A percentile compares a stretch with the other conserved stretches of the same genome.
Evolutionary conservation across 2,329 filamentous ascomycete species (phyloP).

Genomic region (Colletotrichum plurivorum): DNA sequence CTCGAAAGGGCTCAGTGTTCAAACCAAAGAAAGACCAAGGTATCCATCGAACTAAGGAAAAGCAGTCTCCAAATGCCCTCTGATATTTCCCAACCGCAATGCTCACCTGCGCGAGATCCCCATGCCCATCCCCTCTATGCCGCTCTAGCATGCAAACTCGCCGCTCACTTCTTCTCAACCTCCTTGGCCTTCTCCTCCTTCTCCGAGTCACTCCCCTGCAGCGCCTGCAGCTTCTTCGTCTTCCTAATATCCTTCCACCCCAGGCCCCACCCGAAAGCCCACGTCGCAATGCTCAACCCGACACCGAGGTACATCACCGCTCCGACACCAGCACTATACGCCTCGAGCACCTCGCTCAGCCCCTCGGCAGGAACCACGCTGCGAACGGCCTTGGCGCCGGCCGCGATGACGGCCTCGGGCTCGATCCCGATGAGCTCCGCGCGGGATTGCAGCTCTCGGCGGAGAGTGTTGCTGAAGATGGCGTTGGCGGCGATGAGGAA

Average conservation of each 20-base stretch:
- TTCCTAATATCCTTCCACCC: slow-evolving; percentile 62
- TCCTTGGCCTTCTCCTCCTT: neutral
- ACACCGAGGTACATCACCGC: slow-evolving; percentile 48
- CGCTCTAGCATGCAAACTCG: no score
- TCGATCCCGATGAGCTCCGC: neutral
- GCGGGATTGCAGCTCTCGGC: slow-evolving; percentile 44
- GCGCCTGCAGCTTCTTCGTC: slow-evolving; percentile 40
- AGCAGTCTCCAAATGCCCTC: no score
- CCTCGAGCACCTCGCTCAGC: slow-evolving; percentile 52
- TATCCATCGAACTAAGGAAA: no score
- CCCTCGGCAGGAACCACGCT: slow-evolving; percentile 47
- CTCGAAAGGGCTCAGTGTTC: no score
- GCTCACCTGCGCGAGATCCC: no score
- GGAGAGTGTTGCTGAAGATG: slow-evolving; percentile 49
- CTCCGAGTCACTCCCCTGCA: neutral
- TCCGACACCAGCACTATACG: slow-evolving; percentile 55
- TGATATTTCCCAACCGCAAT: no score
- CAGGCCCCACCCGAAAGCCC: slow-evolving; percentile 57
- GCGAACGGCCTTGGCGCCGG: slow-evolving; percentile 57
- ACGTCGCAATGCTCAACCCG: slow-evolving; percentile 47
- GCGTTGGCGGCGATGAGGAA: slow-evolving; percentile 41
- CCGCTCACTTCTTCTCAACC: neutral
- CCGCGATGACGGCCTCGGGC: slow-evolving; percentile 50
- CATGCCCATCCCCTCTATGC: no score
- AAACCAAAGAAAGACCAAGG: no score